Percentiles rank a stretch among this genome's conserved stretches.
phyloP scores from a whole-genome alignment of 2,329 filamentous ascomycete species.

The Rosellinia necatrix region DNA sequence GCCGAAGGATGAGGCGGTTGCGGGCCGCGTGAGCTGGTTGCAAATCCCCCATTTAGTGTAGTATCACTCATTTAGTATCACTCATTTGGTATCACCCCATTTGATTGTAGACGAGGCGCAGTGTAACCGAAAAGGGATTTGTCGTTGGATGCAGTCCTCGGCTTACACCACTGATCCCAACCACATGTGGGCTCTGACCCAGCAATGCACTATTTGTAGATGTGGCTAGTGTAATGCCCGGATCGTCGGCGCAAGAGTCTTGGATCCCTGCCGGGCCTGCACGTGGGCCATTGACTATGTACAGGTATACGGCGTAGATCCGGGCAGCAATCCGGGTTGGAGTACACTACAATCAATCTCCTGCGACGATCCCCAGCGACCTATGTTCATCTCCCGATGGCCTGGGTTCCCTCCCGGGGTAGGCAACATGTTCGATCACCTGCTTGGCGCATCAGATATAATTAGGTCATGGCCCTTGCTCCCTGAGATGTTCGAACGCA shows the following conservation, averaged over 20 bases:
- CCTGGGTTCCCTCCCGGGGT: no score
- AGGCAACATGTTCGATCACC: no score
- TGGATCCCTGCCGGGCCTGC: background rate
- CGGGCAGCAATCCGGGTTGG: background rate
- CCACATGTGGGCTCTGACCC: no score
- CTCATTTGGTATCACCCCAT: background rate
- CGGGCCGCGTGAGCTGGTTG: background rate
- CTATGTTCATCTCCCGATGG: background rate
- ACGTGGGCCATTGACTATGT: background rate
- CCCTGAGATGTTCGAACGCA: background rate
- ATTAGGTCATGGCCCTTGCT: background rate
- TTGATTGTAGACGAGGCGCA: conserved; percentile 6
- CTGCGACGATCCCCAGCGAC: background rate
- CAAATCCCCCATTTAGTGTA: background rate
- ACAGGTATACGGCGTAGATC: conserved; percentile 1
- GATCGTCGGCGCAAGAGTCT: no score
- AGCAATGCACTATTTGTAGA: no score
- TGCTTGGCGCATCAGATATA: background rate
- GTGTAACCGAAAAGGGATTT: background rate
- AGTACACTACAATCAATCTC: background rate
- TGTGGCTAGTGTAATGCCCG: no score
- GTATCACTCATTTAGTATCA: no score
- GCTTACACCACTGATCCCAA: no score
- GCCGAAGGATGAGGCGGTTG: background rate
- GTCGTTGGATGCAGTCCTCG: background rate